Evolutionary conservation across 192 early-diverging fungal species (phyloP).

Genomic region (Rhizophagus clarus): DNA sequence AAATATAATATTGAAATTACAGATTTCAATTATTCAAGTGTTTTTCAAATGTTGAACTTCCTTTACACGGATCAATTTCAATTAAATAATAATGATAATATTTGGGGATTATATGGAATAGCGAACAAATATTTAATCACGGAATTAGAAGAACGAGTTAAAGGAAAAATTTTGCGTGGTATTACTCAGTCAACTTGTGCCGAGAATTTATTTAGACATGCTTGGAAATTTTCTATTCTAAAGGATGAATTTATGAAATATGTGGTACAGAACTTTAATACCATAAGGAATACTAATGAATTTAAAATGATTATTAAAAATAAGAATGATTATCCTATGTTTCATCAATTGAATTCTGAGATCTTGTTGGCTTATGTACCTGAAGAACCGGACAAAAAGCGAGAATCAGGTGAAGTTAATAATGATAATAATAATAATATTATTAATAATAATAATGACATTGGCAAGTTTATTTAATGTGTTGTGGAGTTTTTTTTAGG

Average conservation of each 20-base stretch:
- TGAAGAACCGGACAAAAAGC: neutral
- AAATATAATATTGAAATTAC: constrained; percentile 11
- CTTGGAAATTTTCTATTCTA: constrained; percentile 16
- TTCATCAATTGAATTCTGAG: neutral
- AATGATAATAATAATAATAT: no score
- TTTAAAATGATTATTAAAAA: neutral
- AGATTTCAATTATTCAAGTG: constrained; percentile 6
- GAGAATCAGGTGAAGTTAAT: no score
- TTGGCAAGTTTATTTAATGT: no score
- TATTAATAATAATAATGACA: no score
- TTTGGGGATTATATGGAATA: constrained; percentile 3
- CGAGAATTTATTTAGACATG: neutral
- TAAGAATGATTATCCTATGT: neutral
- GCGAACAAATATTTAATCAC: constrained; percentile 18
- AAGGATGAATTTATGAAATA: constrained; percentile 16
- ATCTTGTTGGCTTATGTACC: neutral
- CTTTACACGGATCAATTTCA: constrained; percentile 23
- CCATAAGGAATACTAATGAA: neutral
- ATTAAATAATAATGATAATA: constrained; percentile 1
- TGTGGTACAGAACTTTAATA: constrained; percentile 1
- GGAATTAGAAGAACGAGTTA: neutral
- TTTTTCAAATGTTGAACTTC: constrained; percentile 21
- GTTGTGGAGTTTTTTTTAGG: no score
- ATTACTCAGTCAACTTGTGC: neutral
- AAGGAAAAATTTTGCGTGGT: neutral